Evolutionary conservation across 352 stramenopile genomes (phyloP).

Genomic region (Vaucheria bursata): DNA sequence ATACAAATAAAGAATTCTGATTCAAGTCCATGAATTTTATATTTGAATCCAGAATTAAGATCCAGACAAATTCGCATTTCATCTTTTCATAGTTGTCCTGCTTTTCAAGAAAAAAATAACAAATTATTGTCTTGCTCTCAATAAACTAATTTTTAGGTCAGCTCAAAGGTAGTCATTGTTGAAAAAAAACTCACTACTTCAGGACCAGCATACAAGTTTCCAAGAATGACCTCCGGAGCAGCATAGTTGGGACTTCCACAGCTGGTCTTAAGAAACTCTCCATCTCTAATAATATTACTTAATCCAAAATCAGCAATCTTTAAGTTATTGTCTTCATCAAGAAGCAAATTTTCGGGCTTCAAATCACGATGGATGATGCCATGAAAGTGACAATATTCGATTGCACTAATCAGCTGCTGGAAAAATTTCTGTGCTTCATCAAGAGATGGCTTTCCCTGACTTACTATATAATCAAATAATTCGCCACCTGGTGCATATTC

Average conservation of each 20-base stretch:
- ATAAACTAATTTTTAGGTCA: conserved; percentile 98
- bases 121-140: conserved; percentile 92
- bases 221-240: conserved; percentile 95
- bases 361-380: too few species aligned
- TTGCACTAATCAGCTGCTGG: conserved; percentile 92
- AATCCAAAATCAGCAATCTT: conserved; percentile 99
- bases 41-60: too few species aligned
- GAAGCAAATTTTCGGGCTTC: conserved; percentile 36
- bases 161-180: conserved; percentile 68
- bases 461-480: conserved; percentile 99
- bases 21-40: too few species aligned
- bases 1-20: too few species aligned
- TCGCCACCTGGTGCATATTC: conserved; percentile 83
- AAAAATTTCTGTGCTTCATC: conserved; percentile 98
- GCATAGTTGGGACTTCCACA: conserved; percentile 97
- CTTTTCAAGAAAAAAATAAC: conserved; percentile 88
- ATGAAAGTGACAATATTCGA: conserved; percentile 99
- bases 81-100: too few species aligned
- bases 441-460: conserved; percentile 80
- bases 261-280: conserved; percentile 94
- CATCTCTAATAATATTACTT: conserved; percentile 95
- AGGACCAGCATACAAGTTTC: conserved; percentile 91
- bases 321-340: conserved; percentile 74
- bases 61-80: too few species aligned
- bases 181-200: conserved; percentile 67